These are phyloP conservation scores for Lepraria neglecta DNA, from an alignment of 495 filamentous ascomycete species.

Conservation along the genomic window DNA sequence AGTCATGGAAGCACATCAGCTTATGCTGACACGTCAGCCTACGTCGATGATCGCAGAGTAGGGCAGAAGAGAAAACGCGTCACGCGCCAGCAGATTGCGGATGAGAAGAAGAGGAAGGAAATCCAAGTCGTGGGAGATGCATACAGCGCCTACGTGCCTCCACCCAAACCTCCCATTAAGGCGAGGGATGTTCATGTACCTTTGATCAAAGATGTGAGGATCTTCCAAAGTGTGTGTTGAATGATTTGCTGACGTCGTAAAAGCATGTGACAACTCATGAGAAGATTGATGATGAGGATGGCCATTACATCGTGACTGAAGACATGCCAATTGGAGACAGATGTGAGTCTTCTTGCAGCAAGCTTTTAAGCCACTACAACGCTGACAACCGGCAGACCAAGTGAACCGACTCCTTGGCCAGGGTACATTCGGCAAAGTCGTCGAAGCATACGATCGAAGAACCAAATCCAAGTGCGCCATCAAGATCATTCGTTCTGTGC, in stretches of 20 bases:
- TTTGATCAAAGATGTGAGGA: slow-evolving; percentile 74
- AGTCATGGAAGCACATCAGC: slow-evolving; percentile 55
- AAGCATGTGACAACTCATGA: slow-evolving; percentile 43
- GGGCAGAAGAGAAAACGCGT: slow-evolving; percentile 84
- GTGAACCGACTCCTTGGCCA: slow-evolving; percentile 86
- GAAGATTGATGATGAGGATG: slow-evolving; percentile 88
- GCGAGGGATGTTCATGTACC: slow-evolving; percentile 83
- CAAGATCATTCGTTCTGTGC: slow-evolving; percentile 96
- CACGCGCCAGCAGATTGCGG: slow-evolving; percentile 66
- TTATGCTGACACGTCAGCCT: slow-evolving; percentile 46
- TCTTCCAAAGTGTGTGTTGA: slow-evolving; percentile 8
- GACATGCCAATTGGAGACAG: slow-evolving; percentile 76
- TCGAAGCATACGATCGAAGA: slow-evolving; percentile 77
- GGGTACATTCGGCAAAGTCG: slow-evolving; percentile 97
- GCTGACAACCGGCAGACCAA: slow-evolving; percentile 55
- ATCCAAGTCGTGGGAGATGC: slow-evolving; percentile 60
- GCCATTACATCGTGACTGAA: slow-evolving; percentile 86
- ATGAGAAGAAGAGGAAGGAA: slow-evolving; percentile 73
- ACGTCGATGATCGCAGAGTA: slow-evolving; percentile 48
- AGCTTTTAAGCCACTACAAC: slow-evolving; percentile 20
- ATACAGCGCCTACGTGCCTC: slow-evolving; percentile 73
- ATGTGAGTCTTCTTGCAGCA: slow-evolving; percentile 55
- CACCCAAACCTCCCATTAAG: slow-evolving; percentile 83
- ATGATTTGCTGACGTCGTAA: slow-evolving; percentile 29
- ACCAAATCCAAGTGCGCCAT: slow-evolving; percentile 77